Base-by-base conservation (phyloP, 164 flowering plant species). In the Kingdonia uniflora region DNA sequence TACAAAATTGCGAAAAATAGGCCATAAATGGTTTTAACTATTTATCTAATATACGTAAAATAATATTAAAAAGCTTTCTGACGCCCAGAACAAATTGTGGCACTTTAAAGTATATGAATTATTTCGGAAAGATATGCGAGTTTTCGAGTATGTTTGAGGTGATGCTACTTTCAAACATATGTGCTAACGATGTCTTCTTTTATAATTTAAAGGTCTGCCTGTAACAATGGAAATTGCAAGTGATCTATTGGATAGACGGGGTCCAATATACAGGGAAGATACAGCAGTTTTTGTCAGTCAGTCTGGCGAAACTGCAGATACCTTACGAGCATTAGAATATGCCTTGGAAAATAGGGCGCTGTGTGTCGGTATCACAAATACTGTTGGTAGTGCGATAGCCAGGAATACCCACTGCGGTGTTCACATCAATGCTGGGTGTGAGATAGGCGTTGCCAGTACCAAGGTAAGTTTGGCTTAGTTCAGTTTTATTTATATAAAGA, bases 281-380 rank as follows among this genome's bases (percentile, higher is more conserved):
- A 88, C 99, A 52, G 85, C 87, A 26, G 91, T 86, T 33, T 92
- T 88, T 79, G 99, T 92, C 40, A 92, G 99, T 66, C 99, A 92
- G 57, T 92, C 99, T 52, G 99, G 99, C 58, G 97, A 92, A 81
- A 92, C 99, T 59, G 97, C 99, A 56, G 99, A 92, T 59, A 86
- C 97, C 48, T 72, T 86, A 55, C 74, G 29, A 55, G 99, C 99
- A 33, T 52, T 92, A 62, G 77, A 88, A 43, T 88, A 88, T 78
- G 95, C 99, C 45, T 59, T 69, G 57, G 85, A 86, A 59, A 92
- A 92, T 68, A 91, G 97, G 45, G 99, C 99, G 56, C 64, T 92
- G 41, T 92, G 99, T 75, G 99, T 92, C 55, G 99, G 99, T 52
- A 81, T 92, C 39, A 92, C 97, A 44, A 92, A 92, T 54, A 88